Conservation (phyloP, 176 grass and related monocot genomes). For the Juncus effusus region DNA sequence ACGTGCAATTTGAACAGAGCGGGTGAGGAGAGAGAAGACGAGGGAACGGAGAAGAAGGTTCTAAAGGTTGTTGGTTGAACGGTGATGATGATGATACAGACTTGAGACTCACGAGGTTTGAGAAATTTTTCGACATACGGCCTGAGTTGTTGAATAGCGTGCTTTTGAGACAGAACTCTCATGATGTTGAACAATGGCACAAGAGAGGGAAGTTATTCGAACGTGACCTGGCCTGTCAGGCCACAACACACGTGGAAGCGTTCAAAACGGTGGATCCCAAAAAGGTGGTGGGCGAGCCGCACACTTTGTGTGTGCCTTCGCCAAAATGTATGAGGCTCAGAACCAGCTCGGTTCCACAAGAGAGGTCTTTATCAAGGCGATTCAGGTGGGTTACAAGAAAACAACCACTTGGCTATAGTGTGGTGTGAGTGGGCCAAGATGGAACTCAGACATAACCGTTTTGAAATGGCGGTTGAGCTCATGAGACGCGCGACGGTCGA, state of each 20-base stretch:
- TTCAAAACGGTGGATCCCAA: slow-evolving; percentile 48
- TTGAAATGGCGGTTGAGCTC: slow-evolving; percentile 61
- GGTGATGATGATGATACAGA: slow-evolving; percentile 38
- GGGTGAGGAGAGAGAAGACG: slow-evolving; percentile 29
- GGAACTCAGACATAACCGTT: slow-evolving; percentile 58
- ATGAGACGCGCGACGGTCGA: slow-evolving; percentile 76
- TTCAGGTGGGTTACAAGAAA: slow-evolving; percentile 67
- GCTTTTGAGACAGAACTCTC: slow-evolving; percentile 58
- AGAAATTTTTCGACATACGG: slow-evolving; percentile 44
- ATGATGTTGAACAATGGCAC: slow-evolving; percentile 54
- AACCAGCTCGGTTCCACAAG: slow-evolving; percentile 39
- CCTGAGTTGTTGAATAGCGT: slow-evolving; percentile 55
- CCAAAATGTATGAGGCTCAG: slow-evolving; percentile 54
- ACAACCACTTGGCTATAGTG: slow-evolving; percentile 67
- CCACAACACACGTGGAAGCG: slow-evolving; percentile 45
- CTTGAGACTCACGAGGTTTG: slow-evolving; percentile 43
- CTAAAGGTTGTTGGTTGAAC: slow-evolving; percentile 44
- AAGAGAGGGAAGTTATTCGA: slow-evolving; percentile 47
- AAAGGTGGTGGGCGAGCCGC: slow-evolving; percentile 57
- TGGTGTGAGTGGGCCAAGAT: slow-evolving; percentile 95
- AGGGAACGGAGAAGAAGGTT: slow-evolving; percentile 33
- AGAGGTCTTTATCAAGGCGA: slow-evolving; percentile 49
- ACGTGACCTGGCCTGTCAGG: slow-evolving; percentile 39
- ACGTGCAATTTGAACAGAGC: slow-evolving; percentile 63
- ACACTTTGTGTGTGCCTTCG: slow-evolving; percentile 72